Conservation (phyloP, 331 rosid species). For the Quercus lobata region DNA sequence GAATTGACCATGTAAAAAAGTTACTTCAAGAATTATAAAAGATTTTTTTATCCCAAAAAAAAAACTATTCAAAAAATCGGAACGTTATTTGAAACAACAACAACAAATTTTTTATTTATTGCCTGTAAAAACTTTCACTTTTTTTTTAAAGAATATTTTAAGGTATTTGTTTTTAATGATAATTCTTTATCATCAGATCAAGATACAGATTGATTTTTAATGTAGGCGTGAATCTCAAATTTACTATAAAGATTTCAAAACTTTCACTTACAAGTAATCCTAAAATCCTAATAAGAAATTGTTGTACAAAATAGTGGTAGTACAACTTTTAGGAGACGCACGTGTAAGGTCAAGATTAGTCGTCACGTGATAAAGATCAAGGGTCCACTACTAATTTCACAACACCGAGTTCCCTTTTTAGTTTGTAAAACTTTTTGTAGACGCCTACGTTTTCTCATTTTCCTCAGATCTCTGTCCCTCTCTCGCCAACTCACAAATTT, state of each 20-base stretch:
- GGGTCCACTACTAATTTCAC: neutral
- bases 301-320: no score
- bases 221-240: no score
- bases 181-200: accelerated
- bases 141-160: accelerated
- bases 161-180: accelerated
- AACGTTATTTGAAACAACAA: no score
- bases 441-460: slow-evolving; percentile 9
- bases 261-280: no score
- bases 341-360: slow-evolving; percentile 25
- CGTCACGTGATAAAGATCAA: slow-evolving; percentile 11
- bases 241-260: no score
- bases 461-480: neutral
- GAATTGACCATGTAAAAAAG: no score
- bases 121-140: no score
- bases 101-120: no score
- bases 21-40: no score
- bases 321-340: neutral
- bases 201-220: accelerated
- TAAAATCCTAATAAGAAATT: no score
- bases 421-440: neutral
- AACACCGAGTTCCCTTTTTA: neutral
- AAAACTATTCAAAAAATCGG: no score
- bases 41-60: no score
- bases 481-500: neutral